Base-by-base conservation (phyloP, 495 filamentous ascomycete species). In the Penicillium cosmopolitanum region DNA sequence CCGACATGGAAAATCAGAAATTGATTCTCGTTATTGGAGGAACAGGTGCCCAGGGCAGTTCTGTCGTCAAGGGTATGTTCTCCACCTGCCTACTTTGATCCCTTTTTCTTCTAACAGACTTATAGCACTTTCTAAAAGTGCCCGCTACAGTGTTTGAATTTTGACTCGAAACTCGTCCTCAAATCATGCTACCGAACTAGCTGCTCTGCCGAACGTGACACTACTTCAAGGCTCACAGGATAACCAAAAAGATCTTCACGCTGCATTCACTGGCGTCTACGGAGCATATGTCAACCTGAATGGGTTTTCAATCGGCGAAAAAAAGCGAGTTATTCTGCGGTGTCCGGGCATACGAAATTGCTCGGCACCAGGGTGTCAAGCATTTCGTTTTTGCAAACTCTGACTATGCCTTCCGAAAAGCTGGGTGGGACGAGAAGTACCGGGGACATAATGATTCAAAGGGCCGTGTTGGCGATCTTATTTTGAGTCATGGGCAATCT, bases 271-370 rank as follows among this genome's bases (percentile, higher is more conserved):
- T 33, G 75, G 73, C 16, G 74, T 75, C n/a, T 74, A 79, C 64
- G 73, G 73, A 51, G 80, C 80, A 9, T 85, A 79, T 58, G 72
- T 84, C 43, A 86, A 86, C 57, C 75, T 80, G 23, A 80, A 85
- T 59, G 78, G 82, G 38, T 84, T 82, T 60, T 79, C 76, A 42
- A 69, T 72, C 7, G 83, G 84, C 13, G 80, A 84, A 64, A 81
- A 81, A 82, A 57, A 65, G 68, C 8, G 84, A 86, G 62, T 73
- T 80, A 2, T 87, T 72, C 63, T 85, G 78, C 76, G 82, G 77
- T 12, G 81, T 82, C 16, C 75, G 84, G 15, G 70, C 73, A 31
- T 87, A 81, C 60, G 84, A 87, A 51, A 68, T 87, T 3, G 82
- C 84, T 1, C 59, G 78, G 40, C 72, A 79, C 38, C 61, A 70